Base-by-base conservation (phyloP, 2,329 filamentous ascomycete species). In the Diatrype stigma region DNA sequence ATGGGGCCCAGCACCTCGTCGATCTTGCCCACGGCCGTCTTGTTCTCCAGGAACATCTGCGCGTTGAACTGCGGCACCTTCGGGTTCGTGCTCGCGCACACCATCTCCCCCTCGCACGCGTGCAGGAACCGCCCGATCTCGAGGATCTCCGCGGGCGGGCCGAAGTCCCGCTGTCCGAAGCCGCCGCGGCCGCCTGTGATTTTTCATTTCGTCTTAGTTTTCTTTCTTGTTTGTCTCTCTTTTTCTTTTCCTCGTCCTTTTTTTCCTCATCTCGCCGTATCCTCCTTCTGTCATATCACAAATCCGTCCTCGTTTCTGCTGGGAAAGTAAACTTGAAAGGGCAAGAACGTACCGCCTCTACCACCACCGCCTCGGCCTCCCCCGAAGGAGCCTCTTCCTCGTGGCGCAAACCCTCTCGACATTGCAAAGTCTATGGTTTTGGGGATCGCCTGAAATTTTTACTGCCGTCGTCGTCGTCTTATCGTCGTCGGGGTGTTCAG, bases 31-130 rank as follows among this genome's bases (percentile, higher is more conserved):
- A 99, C 84, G 56, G 88, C 79, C 67, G 87, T 88, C 81, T 97
- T 99, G 80, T 97, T 99, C 81, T 97, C 93, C 65, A 97, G 87
- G 77, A 94, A 99, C 72, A 99, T 96, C 61, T 91, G 91, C 55
- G 94, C 94, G 79, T 96, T 97, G 86, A 99, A 99, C 78, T 96
- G 96, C 56, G 94, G 94, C 58, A 99, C 87, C 77, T 97, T 97
- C 64, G 87, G 78, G 79, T 96, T 97, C 73, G 88, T 87, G 61
- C 89, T 95, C 73, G 91, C 86, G 87, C 93, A 96, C 63, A 99
- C 87, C 81, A 99, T 94, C 74, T 99, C 94, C 70, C 93, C 93
- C 75, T 99, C 94, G 76, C 89, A 93, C 52, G 91, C 86, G 77
- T 99, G 94, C 70, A 96, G 75, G 74, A 97, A 96, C 59, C 83